These are phyloP conservation scores for Actinomortierella ambigua DNA, from an alignment of 371 early-diverging fungal species.

Conservation along the genomic window DNA sequence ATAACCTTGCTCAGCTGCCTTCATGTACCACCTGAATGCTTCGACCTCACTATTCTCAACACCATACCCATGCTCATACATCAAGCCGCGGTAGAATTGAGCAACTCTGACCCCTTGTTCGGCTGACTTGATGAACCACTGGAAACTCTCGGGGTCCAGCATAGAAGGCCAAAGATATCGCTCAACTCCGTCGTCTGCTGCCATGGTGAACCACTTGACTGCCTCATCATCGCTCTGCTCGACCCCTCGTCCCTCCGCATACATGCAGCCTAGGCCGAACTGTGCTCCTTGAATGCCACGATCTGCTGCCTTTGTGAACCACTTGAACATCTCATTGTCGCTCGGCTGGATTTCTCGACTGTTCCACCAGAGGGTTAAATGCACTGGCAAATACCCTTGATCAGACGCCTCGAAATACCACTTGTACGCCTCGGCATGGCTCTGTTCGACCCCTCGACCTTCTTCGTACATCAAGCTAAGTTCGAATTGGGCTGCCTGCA, in stretches of 20 bases:
- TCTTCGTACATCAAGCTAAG: slow-evolving; percentile 80
- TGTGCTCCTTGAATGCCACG: slow-evolving; percentile 87
- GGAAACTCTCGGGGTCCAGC: slow-evolving; percentile 76
- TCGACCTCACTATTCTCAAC: slow-evolving; percentile 51
- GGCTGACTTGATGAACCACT: slow-evolving; percentile 75
- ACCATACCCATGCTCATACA: slow-evolving; percentile 80
- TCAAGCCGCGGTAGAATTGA: slow-evolving; percentile 78
- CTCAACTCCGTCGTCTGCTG: slow-evolving; percentile 66
- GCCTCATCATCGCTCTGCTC: slow-evolving; percentile 60
- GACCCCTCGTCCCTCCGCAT: slow-evolving; percentile 78
- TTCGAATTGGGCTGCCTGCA: slow-evolving; percentile 79
- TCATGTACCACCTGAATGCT: slow-evolving; percentile 62
- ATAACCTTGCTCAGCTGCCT: slow-evolving; percentile 56
- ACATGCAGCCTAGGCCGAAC: slow-evolving; percentile 87
- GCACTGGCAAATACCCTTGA: no score
- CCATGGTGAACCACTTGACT: slow-evolving; percentile 69
- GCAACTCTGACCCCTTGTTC: slow-evolving; percentile 80
- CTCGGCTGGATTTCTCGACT: no score
- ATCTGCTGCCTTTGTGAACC: slow-evolving; percentile 71
- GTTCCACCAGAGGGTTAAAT: no score
- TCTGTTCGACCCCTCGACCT: slow-evolving; percentile 71
- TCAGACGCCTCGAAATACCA: no score
- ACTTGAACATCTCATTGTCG: no score
- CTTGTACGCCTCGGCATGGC: slow-evolving; percentile 59
- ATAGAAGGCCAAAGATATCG: slow-evolving; percentile 71